Evolutionary conservation across 1,284 basidiomycete species (phyloP).

Genomic region (Phenoliferia sp.): DNA sequence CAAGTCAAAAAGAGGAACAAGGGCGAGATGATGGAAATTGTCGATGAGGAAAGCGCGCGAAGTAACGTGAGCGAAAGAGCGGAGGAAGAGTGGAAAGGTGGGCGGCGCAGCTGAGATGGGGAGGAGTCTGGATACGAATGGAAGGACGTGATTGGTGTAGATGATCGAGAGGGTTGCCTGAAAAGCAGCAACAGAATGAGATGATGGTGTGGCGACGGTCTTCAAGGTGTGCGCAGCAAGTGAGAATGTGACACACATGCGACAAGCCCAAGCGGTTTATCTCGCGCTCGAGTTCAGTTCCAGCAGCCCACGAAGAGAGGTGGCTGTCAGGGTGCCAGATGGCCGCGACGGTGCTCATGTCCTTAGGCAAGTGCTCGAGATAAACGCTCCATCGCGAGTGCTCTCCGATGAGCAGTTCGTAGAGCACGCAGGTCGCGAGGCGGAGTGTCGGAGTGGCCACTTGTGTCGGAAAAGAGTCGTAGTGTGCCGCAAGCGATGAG

Average conservation of each 20-base stretch:
- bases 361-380: conserved; percentile 41
- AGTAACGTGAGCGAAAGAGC: conserved; percentile 73
- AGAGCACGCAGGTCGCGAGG: conserved; percentile 43
- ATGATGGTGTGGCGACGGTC: no score
- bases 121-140: conserved; percentile 13
- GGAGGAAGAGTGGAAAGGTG: conserved; percentile 55
- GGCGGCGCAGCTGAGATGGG: conserved; percentile 23
- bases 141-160: conserved; percentile 29
- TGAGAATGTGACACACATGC: conserved; percentile 31
- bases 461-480: conserved; percentile 6
- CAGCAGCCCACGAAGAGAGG: conserved; percentile 37
- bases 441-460: conserved; percentile 11
- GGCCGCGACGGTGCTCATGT: conserved; percentile 36
- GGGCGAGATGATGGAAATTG: conserved; percentile 72
- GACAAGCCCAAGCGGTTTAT: conserved; percentile 35
- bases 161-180: background rate
- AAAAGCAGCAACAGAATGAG: conserved; percentile 1
- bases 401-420: conserved; percentile 42
- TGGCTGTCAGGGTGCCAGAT: conserved; percentile 39
- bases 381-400: conserved; percentile 43
- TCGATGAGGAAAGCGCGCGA: conserved; percentile 85
- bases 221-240: background rate
- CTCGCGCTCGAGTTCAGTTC: conserved; percentile 42
- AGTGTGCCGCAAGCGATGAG: conserved; percentile 18
- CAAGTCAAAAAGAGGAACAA: conserved; percentile 84